phyloP scores from a whole-genome alignment of 2,329 filamentous ascomycete species.

The Hypoxylon sp. region DNA sequence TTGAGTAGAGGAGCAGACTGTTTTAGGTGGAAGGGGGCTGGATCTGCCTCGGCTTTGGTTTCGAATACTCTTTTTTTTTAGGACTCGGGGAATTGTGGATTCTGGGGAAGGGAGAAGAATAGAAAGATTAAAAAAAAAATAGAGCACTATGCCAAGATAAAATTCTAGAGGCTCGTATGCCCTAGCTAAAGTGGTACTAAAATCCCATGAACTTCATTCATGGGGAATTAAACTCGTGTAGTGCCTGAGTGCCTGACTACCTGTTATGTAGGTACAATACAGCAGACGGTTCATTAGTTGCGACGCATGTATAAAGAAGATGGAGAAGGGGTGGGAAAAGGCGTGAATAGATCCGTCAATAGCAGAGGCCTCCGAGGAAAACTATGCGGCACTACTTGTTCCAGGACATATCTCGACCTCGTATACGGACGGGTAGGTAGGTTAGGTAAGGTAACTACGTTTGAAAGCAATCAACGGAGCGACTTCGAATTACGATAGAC shows the following conservation, averaged over 20 bases:
- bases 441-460: not conserved
- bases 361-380: constrained; percentile 9
- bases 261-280: constrained; percentile 20
- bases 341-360: constrained; percentile 23
- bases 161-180: constrained; percentile 17
- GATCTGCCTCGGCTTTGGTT: constrained; percentile 31
- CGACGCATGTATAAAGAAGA: constrained; percentile 17
- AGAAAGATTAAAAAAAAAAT: constrained; percentile 12
- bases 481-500: constrained; percentile 1
- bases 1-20: constrained; percentile 58
- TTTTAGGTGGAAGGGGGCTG: constrained; percentile 23
- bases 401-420: constrained; percentile 9
- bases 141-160: constrained; percentile 29
- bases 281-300: constrained; percentile 4
- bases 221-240: constrained; percentile 19
- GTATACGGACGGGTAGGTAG: not conserved
- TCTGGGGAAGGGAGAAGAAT: constrained; percentile 11
- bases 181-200: constrained; percentile 21
- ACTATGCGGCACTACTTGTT: constrained; percentile 13
- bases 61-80: constrained; percentile 28
- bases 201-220: constrained; percentile 10
- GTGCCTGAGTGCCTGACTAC: constrained; percentile 19
- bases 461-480: not conserved
- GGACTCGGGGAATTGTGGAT: constrained; percentile 40
- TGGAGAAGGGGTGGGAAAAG: constrained; percentile 10